Base-by-base conservation (phyloP, 2,329 filamentous ascomycete genomes). In the Alternaria viburni region DNA sequence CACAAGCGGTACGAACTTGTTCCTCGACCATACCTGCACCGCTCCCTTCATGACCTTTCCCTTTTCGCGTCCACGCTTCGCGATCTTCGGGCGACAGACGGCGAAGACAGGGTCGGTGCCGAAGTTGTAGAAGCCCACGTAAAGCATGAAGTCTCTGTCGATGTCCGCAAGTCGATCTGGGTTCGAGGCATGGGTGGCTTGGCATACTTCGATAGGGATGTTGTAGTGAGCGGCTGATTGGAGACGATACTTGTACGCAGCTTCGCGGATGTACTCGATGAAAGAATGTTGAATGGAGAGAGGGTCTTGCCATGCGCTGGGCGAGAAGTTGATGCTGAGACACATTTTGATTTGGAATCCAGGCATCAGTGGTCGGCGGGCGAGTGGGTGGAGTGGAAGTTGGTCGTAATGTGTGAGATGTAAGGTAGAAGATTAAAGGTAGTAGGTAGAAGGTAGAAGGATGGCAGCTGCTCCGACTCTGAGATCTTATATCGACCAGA, bases 81-180 rank as follows among this genome's bases (percentile, higher is more conserved):
- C 36, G 23, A 47, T 49, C 6, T 21, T 32, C 0, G 59, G 56
- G 0, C 61, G 45, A 11, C 63, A 68, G 4, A 52, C 50, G 15
- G 56, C 55, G 5, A 59, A 28, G 1, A 61, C 3, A 6, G 57
- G 60, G 7, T 21, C 11, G 2, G 11, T 26, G 4, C 56, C n/a
- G 8, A 67, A 62, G 21, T 59, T 56, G 13, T 60, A 45, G 30
- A 70, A 68, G 17, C 62, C 50, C 3, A 70, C 60, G 5, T n/a
- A 57, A 4, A 67, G 41, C 19, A 7, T 3, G 11, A 64, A 57
- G 7, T 25, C 4, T 1, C 9, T 12, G 17, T 17, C 30, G 3
- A 63, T 1, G 3, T 56, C 10, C 2, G 11, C 56, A 3, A 25
- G 6, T 12, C 15, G 49, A 1, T 47, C 43, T 1, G 28, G 54